Percentiles rank a stretch among this genome's conserved stretches.
Evolutionary conservation across 2,329 filamentous ascomycete genomes (phyloP).

Genomic region (Penicillium nordicum): DNA sequence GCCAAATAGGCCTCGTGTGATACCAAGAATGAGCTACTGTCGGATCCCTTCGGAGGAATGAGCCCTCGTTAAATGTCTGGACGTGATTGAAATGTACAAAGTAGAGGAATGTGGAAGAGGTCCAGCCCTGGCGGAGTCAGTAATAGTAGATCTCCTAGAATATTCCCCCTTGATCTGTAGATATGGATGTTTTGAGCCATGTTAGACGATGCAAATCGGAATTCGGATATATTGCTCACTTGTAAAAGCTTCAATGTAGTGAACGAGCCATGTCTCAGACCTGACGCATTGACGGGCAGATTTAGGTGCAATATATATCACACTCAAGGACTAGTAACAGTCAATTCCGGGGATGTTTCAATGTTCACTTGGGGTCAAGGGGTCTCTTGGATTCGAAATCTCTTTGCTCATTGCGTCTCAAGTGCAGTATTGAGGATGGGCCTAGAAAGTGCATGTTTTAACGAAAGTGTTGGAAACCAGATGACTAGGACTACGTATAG

Average conservation of each 20-base stretch:
- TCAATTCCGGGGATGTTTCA: background rate
- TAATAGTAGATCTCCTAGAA: background rate
- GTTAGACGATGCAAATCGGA: background rate
- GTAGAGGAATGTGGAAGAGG: constrained; percentile 1
- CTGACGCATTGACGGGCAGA: too few relatives aligned
- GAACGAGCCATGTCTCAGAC: background rate
- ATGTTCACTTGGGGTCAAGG: too few relatives aligned
- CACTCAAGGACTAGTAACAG: background rate
- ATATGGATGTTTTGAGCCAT: background rate
- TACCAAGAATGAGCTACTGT: background rate
- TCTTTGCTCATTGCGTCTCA: background rate
- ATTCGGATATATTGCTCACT: background rate
- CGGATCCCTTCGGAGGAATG: background rate
- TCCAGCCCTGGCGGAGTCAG: background rate
- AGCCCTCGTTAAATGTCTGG: background rate
- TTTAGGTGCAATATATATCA: background rate
- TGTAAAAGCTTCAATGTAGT: background rate
- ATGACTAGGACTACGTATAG: background rate
- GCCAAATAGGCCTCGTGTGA: background rate
- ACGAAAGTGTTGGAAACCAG: background rate
- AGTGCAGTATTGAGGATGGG: background rate
- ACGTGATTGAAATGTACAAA: background rate
- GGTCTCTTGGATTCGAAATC: background rate
- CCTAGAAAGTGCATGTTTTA: background rate
- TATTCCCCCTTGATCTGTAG: background rate